phyloP scores from a whole-genome alignment of 192 early-diverging fungal species.

The Entophlyctis helioformis region DNA sequence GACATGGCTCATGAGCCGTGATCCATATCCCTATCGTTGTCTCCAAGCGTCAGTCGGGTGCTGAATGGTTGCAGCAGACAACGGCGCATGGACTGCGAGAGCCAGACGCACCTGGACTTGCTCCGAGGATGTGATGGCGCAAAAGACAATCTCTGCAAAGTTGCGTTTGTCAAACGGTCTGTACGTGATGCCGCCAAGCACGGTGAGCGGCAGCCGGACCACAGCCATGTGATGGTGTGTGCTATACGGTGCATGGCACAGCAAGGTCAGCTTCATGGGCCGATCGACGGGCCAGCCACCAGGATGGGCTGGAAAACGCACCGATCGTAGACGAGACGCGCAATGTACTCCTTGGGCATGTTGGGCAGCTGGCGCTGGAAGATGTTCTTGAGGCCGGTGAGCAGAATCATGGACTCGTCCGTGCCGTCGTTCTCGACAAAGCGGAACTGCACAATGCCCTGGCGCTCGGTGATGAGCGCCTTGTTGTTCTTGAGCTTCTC shows the following conservation, averaged over 20 bases:
- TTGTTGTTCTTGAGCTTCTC: constrained; percentile 12
- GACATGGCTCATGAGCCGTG: constrained; percentile 85
- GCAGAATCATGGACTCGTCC: constrained; percentile 69
- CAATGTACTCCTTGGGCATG: constrained; percentile 98
- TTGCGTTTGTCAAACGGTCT: constrained; percentile 75
- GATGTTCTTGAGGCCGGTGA: constrained; percentile 91
- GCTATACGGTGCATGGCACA: constrained; percentile 21
- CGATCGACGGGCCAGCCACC: background rate
- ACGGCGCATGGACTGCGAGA: no score
- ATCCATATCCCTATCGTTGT: constrained; percentile 95
- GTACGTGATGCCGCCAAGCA: constrained; percentile 91
- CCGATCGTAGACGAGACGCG: constrained; percentile 86
- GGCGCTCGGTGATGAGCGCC: constrained; percentile 25
- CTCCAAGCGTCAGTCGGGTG: no score
- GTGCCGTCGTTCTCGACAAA: constrained; percentile 74
- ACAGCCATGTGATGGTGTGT: constrained; percentile 81
- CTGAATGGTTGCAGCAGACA: no score
- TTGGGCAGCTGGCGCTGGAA: constrained; percentile 96
- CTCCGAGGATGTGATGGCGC: constrained; percentile 77
- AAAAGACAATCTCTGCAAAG: constrained; percentile 99
- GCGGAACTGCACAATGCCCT: constrained; percentile 28
- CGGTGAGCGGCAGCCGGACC: constrained; percentile 51
- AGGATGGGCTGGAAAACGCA: constrained; percentile 16
- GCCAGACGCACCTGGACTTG: constrained; percentile 79
- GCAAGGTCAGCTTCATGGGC: background rate